phyloP scores from a whole-genome alignment of 176 grass and related monocot genomes.

The Musa acuminata region DNA sequence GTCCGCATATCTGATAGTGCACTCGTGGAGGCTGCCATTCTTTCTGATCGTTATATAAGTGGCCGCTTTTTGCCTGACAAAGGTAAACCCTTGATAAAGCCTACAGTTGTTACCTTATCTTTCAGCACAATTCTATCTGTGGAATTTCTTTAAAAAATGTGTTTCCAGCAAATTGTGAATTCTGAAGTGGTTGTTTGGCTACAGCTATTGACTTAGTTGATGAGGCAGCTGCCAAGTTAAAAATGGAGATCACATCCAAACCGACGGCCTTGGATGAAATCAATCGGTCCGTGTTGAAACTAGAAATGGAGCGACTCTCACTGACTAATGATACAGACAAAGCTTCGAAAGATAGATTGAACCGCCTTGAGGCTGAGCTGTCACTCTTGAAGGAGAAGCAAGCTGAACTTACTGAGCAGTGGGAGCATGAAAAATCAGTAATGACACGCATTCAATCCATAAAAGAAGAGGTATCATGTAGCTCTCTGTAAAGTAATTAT shows the following conservation, averaged over 20 bases:
- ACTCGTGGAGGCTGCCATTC: slow-evolving; percentile 73
- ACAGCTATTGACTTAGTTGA: slow-evolving; percentile 98
- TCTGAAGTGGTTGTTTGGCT: slow-evolving; percentile 12
- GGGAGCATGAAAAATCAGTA: slow-evolving; percentile 82
- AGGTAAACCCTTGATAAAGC: slow-evolving; percentile 29
- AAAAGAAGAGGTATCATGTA: slow-evolving; percentile 70
- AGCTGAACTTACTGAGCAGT: slow-evolving; percentile 67
- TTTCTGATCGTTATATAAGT: slow-evolving; percentile 95
- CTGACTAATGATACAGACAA: slow-evolving; percentile 96
- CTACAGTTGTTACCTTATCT: too few species aligned
- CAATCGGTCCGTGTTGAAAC: slow-evolving; percentile 81
- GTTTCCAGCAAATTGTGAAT: slow-evolving; percentile 17
- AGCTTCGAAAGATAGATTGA: slow-evolving; percentile 85
- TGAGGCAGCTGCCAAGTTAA: slow-evolving; percentile 93
- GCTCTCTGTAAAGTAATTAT: background rate
- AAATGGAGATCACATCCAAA: slow-evolving; percentile 99
- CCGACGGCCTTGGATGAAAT: slow-evolving; percentile 95
- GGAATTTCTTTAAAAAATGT: slow-evolving; percentile 8
- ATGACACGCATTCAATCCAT: slow-evolving; percentile 96
- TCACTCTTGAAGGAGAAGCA: slow-evolving; percentile 79
- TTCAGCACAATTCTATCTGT: background rate
- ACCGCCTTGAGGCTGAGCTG: slow-evolving; percentile 71
- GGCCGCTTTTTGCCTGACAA: slow-evolving; percentile 98
- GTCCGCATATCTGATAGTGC: slow-evolving; percentile 92
- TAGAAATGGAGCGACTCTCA: slow-evolving; percentile 97